Evolutionary conservation across 2,329 filamentous ascomycete genomes (phyloP).

Genomic region (Trematosphaeria pertusa): DNA sequence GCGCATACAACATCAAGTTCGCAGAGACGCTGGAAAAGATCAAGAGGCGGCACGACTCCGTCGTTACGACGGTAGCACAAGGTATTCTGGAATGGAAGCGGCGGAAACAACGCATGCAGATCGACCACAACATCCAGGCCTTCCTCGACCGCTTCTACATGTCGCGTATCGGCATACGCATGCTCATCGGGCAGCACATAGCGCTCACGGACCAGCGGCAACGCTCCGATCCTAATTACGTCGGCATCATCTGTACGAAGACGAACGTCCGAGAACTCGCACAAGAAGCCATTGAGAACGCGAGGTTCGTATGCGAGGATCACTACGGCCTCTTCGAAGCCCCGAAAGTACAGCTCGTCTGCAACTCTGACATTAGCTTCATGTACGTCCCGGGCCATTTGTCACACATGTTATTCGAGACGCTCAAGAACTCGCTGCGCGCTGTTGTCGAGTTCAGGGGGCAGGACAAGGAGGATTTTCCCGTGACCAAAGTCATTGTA

Average conservation of each 20-base stretch:
- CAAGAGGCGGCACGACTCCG: slow-evolving; percentile 93
- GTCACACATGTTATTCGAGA: slow-evolving; percentile 99
- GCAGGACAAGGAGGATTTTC: slow-evolving; percentile 93
- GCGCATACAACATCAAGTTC: slow-evolving; percentile 93
- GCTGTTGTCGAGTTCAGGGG: slow-evolving; percentile 96
- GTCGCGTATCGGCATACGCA: slow-evolving; percentile 98
- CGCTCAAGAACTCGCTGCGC: slow-evolving; percentile 95
- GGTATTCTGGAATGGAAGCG: slow-evolving; percentile 98
- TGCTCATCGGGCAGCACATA: slow-evolving; percentile 99
- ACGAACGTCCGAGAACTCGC: slow-evolving; percentile 95
- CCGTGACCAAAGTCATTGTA: slow-evolving; percentile 95
- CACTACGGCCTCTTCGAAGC: slow-evolving; percentile 98
- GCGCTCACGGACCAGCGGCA: slow-evolving; percentile 93
- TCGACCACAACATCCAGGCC: slow-evolving; percentile 94
- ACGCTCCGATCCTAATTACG: slow-evolving; percentile 88
- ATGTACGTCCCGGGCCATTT: slow-evolving; percentile 99
- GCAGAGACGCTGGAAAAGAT: slow-evolving; percentile 89
- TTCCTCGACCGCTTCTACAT: slow-evolving; percentile 99
- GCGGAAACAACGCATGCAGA: slow-evolving; percentile 94
- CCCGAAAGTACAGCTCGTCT: slow-evolving; percentile 94
- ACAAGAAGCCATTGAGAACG: slow-evolving; percentile 97
- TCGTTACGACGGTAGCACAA: slow-evolving; percentile 97
- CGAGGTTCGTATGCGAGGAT: slow-evolving; percentile 98
- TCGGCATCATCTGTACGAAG: slow-evolving; percentile 98
- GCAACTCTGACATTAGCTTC: slow-evolving; percentile 92